A percentile compares a stretch with the other conserved stretches of the same genome.
Evolutionary conservation across 1,284 basidiomycete genomes (phyloP).

Genomic region (Apiotrichum gamsii): DNA sequence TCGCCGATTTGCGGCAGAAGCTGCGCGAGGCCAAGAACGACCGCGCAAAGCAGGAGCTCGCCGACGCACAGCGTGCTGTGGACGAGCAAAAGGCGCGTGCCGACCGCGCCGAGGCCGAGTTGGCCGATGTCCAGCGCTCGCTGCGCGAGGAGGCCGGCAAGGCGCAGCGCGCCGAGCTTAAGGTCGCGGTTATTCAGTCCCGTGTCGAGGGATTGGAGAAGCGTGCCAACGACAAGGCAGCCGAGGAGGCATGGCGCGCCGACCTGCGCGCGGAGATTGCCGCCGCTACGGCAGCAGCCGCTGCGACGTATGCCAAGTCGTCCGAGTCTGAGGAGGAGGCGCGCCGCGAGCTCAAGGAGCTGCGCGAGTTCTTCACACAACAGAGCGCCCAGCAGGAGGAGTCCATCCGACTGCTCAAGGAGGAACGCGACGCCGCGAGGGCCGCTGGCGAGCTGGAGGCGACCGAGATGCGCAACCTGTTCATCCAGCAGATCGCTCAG

Average conservation of each 20-base stretch:
- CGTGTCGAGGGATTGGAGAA: background rate
- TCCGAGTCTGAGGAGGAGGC: conserved; percentile 6
- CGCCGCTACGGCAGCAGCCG: too few relatives aligned
- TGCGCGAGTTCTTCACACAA: conserved; percentile 6
- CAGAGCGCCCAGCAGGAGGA: conserved; percentile 3
- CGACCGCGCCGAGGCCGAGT: conserved; percentile 1
- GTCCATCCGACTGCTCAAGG: background rate
- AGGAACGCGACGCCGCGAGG: background rate
- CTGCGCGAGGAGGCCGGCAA: background rate
- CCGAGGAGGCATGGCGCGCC: conserved; percentile 6
- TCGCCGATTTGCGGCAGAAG: conserved; percentile 2
- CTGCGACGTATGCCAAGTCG: conserved; percentile 1
- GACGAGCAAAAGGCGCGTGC: background rate
- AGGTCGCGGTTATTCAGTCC: background rate
- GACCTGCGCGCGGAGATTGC: conserved; percentile 6
- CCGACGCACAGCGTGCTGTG: background rate
- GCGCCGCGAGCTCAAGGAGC: conserved; percentile 4
- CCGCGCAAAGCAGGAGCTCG: conserved; percentile 4
- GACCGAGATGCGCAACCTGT: conserved; percentile 3
- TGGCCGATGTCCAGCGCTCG: background rate
- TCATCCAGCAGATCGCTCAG: conserved; percentile 1
- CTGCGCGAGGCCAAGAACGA: conserved; percentile 1
- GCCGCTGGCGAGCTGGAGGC: background rate
- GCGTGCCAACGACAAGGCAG: background rate
- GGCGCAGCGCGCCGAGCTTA: conserved; percentile 1